phyloP scores from a whole-genome alignment of 2,329 filamentous ascomycete species.

The Sporothrix sp. region DNA sequence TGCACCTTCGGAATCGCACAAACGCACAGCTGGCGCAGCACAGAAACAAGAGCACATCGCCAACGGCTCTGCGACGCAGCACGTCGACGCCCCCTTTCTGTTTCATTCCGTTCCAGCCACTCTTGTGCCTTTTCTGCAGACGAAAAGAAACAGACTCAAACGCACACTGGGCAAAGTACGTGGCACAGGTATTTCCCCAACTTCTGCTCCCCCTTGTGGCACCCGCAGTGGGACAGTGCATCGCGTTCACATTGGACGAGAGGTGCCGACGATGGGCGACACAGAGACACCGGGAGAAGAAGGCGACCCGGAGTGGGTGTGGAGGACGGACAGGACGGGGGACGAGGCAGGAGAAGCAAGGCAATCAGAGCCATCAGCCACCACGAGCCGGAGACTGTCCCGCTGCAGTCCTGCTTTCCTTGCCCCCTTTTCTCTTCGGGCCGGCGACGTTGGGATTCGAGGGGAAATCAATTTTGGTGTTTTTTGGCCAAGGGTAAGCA shows the following conservation, averaged over 20 bases:
- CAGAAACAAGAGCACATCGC: background rate
- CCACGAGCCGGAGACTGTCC: background rate
- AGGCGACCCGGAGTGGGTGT: background rate
- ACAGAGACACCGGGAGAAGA: background rate
- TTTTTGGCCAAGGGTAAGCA: no score
- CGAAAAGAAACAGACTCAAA: background rate
- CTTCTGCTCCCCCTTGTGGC: background rate
- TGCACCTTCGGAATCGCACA: slow-evolving; percentile 1
- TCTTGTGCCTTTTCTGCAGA: no score
- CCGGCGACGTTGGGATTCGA: no score
- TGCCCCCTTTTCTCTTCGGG: no score
- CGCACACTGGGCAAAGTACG: background rate
- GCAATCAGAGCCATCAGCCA: background rate
- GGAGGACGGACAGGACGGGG: background rate
- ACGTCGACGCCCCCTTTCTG: background rate
- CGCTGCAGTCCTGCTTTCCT: no score
- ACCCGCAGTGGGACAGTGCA: background rate
- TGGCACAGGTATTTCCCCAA: slow-evolving; percentile 3
- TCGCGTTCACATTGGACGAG: slow-evolving; percentile 4
- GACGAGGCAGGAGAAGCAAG: background rate
- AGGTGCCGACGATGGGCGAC: background rate
- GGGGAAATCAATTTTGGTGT: no score
- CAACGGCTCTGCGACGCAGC: no score
- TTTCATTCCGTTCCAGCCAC: background rate
- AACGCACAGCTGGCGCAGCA: background rate